Evolutionary conservation across 108 stramenopile genomes (phyloP), one percentile per base, ranked within the genome.

Genomic region (Discostella stelligeroides): DNA sequence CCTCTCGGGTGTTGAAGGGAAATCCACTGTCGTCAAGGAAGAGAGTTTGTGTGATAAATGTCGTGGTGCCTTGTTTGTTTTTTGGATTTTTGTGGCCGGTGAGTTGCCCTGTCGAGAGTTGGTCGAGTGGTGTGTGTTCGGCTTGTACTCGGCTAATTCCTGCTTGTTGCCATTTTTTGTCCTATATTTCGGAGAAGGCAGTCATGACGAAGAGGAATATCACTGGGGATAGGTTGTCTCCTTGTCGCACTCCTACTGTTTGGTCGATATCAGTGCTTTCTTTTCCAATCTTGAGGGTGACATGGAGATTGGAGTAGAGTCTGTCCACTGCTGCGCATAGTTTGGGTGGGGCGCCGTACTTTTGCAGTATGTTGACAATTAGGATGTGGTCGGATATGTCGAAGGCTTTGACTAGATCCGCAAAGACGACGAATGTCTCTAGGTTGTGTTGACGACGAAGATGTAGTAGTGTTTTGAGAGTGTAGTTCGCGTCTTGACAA

Each of bases 401-500:
- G 15, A 40, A 65, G n/a, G 72, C 72, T 63, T 72, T 72, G 0
- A 72, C 63, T 1, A 72, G 42, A 27, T 63, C 71, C 12, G 55
- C 53, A 55, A 66, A 73, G 3, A 24, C 48, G 6, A 62, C n/a
- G n/a, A n/a, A n/a, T n/a, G n/a, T n/a, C n/a, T n/a, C n/a, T n/a
- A n/a, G n/a, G n/a, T n/a, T n/a, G n/a, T n/a, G n/a, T 47, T 51
- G 17, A 18, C 5, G 51, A 14, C 18, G 46, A 10, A 53, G n/a
- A 50, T 50, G 48, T 4, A 63, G 61, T 0, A 63, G 42, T 0
- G 60, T 38, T 63, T 72, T 72, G 2, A 72, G 17, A 6, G 21
- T 51, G 30, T 53, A 72, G 0, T 34, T 15, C 15, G n/a, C 70
- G 50, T 15, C 70, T 61, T 17, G 25, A 4, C 15, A 23, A 12